phyloP scores from a whole-genome alignment of 2,329 filamentous ascomycete genomes.

The Annulohypoxylon truncatum region DNA sequence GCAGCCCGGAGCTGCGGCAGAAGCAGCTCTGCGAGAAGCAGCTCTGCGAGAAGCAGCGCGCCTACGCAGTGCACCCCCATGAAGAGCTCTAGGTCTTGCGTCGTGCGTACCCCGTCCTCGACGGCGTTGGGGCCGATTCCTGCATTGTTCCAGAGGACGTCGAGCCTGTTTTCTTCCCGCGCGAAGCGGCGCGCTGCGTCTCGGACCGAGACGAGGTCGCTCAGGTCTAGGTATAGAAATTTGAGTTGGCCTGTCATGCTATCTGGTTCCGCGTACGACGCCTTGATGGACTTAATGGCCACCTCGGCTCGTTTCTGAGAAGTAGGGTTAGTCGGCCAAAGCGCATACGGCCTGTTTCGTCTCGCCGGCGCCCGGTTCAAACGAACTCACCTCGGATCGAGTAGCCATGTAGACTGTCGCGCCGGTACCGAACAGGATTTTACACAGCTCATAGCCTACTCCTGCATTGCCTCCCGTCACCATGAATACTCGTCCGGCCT shows the following conservation, averaged over 20 bases:
- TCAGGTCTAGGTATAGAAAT: slow-evolving; percentile 55
- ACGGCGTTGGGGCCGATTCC: slow-evolving; percentile 50
- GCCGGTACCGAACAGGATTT: slow-evolving; percentile 56
- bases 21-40: slow-evolving; percentile 42
- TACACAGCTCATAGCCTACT: slow-evolving; percentile 54
- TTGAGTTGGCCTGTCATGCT: slow-evolving; percentile 47
- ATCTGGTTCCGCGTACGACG: slow-evolving; percentile 7
- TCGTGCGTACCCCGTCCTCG: slow-evolving; percentile 41
- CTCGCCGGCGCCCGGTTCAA: not conserved
- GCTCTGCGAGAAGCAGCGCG: not conserved
- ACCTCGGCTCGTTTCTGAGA: slow-evolving; percentile 45
- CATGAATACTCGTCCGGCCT: slow-evolving; percentile 49
- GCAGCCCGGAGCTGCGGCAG: slow-evolving; percentile 51
- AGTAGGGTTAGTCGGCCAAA: not conserved
- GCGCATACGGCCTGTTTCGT: not conserved
- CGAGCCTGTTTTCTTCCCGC: slow-evolving; percentile 50
- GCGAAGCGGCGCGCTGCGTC: slow-evolving; percentile 52
- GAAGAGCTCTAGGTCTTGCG: slow-evolving; percentile 28
- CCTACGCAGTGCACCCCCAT: not conserved
- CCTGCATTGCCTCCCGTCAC: slow-evolving; percentile 48
- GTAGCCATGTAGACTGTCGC: slow-evolving; percentile 59
- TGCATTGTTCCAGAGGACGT: slow-evolving; percentile 57
- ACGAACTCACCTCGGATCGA: slow-evolving; percentile 49
- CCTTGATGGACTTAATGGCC: slow-evolving; percentile 50
- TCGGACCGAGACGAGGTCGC: slow-evolving; percentile 55